These are phyloP conservation scores for Pythium oligandrum DNA, from an alignment of 352 stramenopile genomes.

Conservation along the genomic window DNA sequence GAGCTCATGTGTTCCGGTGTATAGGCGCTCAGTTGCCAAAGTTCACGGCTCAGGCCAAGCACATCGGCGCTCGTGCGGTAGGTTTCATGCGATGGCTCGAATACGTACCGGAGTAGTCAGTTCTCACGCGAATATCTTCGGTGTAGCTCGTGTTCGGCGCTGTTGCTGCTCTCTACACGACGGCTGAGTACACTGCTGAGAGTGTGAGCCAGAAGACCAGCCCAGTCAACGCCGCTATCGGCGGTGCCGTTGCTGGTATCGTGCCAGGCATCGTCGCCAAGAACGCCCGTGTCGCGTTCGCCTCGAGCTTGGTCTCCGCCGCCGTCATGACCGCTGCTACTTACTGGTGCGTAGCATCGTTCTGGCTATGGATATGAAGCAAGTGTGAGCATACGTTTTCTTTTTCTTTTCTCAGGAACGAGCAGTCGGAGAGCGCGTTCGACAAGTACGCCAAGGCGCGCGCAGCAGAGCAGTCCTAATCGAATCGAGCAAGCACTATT, in stretches of 20 bases:
- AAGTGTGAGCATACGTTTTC: not conserved
- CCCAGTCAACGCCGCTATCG: constrained; percentile 61
- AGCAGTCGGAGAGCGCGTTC: constrained; percentile 37
- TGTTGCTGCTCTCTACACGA: constrained; percentile 59
- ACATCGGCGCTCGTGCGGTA: constrained; percentile 74
- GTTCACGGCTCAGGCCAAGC: constrained; percentile 75
- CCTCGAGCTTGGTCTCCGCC: constrained; percentile 36
- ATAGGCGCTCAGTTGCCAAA: constrained; percentile 76
- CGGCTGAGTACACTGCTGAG: constrained; percentile 54
- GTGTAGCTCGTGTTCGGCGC: constrained; percentile 66
- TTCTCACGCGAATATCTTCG: not conserved
- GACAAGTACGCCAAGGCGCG: constrained; percentile 64
- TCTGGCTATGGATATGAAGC: not conserved
- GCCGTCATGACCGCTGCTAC: constrained; percentile 42
- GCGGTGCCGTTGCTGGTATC: constrained; percentile 54
- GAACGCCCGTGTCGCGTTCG: constrained; percentile 63
- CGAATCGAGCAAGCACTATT: too few relatives aligned
- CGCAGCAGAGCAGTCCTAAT: constrained; percentile 46
- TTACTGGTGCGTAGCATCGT: constrained; percentile 52
- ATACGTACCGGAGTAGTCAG: not conserved
- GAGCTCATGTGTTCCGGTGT: not conserved
- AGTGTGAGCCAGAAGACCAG: constrained; percentile 70
- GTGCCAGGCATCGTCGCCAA: constrained; percentile 72
- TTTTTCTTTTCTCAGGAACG: constrained; percentile 26
- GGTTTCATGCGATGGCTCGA: constrained; percentile 3